Evolutionary conservation across 2,329 filamentous ascomycete species (phyloP).

Genomic region (Fusarium sp.): DNA sequence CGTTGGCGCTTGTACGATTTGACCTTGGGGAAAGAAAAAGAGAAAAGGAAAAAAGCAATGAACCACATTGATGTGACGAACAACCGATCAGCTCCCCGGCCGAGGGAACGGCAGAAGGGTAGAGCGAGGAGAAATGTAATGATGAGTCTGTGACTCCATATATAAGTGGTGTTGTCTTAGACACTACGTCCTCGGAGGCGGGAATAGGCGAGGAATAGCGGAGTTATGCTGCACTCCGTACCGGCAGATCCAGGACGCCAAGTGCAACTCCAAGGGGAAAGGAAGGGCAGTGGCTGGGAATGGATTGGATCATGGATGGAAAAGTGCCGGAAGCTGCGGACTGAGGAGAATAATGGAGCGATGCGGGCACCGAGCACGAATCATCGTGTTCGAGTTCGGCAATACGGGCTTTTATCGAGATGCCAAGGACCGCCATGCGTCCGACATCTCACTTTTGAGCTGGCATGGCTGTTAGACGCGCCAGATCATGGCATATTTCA

Average conservation of each 20-base stretch:
- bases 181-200: conserved; percentile 8
- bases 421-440: conserved; percentile 31
- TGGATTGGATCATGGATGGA: conserved; percentile 14
- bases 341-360: conserved; percentile 12
- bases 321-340: conserved; percentile 41
- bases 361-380: conserved; percentile 28
- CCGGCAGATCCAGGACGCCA: conserved; percentile 4
- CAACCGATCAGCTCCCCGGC: neutral
- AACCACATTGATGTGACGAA: conserved; percentile 5
- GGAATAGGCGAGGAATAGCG: conserved; percentile 13
- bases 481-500: conserved; percentile 22
- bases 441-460: conserved; percentile 3
- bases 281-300: conserved; percentile 1
- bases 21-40: neutral
- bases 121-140: conserved; percentile 1
- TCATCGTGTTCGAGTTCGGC: conserved; percentile 35
- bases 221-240: conserved; percentile 13
- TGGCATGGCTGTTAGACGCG: neutral
- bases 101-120: conserved; percentile 2
- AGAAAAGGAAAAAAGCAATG: conserved; percentile 1
- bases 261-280: neutral
- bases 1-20: conserved; percentile 29
- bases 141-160: conserved; percentile 33
- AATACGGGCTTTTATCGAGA: conserved; percentile 23
- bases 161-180: conserved; percentile 24